Evolutionary conservation across 225 moss, liverwort and hornwort species (phyloP).

Genomic region (Marchantia paleacea): DNA sequence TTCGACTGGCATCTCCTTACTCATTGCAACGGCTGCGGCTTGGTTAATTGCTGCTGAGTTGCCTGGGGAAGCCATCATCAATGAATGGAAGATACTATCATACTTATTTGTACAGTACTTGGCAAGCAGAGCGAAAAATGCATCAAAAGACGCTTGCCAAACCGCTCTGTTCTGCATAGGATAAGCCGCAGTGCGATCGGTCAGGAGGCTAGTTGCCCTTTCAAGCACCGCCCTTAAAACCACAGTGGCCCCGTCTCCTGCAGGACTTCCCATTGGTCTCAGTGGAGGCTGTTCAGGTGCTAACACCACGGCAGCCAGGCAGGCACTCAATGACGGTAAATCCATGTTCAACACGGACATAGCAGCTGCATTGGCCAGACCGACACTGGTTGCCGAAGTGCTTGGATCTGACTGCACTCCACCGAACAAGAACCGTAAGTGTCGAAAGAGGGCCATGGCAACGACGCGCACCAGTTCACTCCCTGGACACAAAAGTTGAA

Average conservation of each 20-base stretch:
- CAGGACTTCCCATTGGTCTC: slow-evolving; percentile 76
- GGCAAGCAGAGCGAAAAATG: slow-evolving; percentile 84
- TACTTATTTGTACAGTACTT: slow-evolving; percentile 99
- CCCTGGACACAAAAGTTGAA: slow-evolving; percentile 75
- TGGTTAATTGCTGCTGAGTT: slow-evolving; percentile 69
- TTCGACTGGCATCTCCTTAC: slow-evolving; percentile 97
- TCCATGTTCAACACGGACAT: slow-evolving; percentile 71
- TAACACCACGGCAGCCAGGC: slow-evolving; percentile 74
- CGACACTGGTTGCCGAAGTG: slow-evolving; percentile 53
- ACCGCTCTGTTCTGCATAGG: slow-evolving; percentile 60
- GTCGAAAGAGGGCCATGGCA: slow-evolving; percentile 79
- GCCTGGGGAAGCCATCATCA: slow-evolving; percentile 84
- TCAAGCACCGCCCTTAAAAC: slow-evolving; percentile 80
- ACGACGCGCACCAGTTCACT: slow-evolving; percentile 79
- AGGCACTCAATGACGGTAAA: slow-evolving; percentile 72
- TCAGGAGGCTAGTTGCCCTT: slow-evolving; percentile 68
- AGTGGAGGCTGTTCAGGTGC: slow-evolving; percentile 84
- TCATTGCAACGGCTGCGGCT: slow-evolving; percentile 76
- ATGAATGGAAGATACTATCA: slow-evolving; percentile 91
- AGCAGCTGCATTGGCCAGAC: slow-evolving; percentile 75
- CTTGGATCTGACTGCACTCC: slow-evolving; percentile 72
- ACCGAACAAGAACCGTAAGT: slow-evolving; percentile 83
- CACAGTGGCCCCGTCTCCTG: slow-evolving; percentile 93
- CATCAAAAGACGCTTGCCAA: slow-evolving; percentile 97
- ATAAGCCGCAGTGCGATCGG: slow-evolving; percentile 63